phyloP scores from a whole-genome alignment of 2,329 filamentous ascomycete species.

The Westerdykella ornata region DNA sequence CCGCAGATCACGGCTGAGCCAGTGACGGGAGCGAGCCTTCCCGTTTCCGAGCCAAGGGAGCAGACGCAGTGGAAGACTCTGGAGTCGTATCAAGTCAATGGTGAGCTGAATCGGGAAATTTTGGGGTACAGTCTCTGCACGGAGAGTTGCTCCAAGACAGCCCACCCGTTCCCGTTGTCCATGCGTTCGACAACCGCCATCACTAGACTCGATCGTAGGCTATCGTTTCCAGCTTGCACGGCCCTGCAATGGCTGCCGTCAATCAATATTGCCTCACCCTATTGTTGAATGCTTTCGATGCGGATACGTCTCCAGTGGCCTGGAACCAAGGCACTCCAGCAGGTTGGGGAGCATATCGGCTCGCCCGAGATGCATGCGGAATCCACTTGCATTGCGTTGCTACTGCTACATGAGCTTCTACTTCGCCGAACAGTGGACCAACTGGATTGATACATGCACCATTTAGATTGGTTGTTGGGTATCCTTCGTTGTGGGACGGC shows the following conservation, averaged over 20 bases:
- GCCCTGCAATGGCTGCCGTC: neutral
- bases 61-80: neutral
- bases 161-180: neutral
- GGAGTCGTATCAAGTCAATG: no score
- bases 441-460: neutral
- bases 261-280: neutral
- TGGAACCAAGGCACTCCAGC: neutral
- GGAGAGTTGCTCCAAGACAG: no score
- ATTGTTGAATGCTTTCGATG: neutral
- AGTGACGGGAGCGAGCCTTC: conserved; percentile 1
- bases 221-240: neutral
- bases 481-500: neutral
- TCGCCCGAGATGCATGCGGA: neutral
- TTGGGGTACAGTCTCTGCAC: no score
- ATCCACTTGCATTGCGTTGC: no score
- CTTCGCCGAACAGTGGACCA: neutral
- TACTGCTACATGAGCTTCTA: neutral
- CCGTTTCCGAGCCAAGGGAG: neutral
- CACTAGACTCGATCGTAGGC: neutral
- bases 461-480: no score
- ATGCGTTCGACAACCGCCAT: conserved; percentile 6
- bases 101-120: no score
- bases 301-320: neutral
- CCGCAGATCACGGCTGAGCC: neutral
- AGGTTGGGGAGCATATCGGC: neutral